phyloP scores from a whole-genome alignment of 2,329 filamentous ascomycete genomes.

The Aureobasidium namibiae region DNA sequence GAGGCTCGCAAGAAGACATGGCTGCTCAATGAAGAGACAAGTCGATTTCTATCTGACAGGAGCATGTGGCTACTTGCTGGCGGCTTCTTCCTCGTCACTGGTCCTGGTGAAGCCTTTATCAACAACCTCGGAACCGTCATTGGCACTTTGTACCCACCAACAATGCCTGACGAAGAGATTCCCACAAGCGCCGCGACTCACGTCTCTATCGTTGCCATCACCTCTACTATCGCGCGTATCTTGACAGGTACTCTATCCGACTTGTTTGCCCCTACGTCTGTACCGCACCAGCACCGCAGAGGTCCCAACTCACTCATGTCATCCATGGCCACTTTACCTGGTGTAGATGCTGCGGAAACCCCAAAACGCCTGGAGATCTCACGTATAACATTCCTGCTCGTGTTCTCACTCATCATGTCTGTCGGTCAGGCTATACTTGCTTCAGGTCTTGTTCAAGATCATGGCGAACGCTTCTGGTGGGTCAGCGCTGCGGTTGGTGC shows the following conservation, averaged over 20 bases:
- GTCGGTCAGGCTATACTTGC: conserved; percentile 71
- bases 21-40: conserved; percentile 86
- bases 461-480: conserved; percentile 73
- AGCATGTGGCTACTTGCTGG: conserved; percentile 94
- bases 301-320: conserved; percentile 35
- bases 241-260: conserved; percentile 84
- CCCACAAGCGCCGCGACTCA: conserved; percentile 70
- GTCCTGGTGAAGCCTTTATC: conserved; percentile 94
- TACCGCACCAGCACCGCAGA: conserved; percentile 49
- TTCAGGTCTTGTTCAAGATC: conserved; percentile 63
- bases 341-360: conserved; percentile 14
- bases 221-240: conserved; percentile 84
- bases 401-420: conserved; percentile 63
- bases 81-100: conserved; percentile 87
- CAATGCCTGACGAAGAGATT: conserved; percentile 30
- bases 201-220: conserved; percentile 84
- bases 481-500: conserved; percentile 78
- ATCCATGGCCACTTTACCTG: conserved; percentile 30
- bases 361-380: conserved; percentile 53
- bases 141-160: conserved; percentile 66
- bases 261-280: conserved; percentile 56
- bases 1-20: conserved; percentile 72
- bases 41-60: conserved; percentile 71
- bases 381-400: conserved; percentile 69
- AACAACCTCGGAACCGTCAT: conserved; percentile 96